Base-by-base conservation (phyloP, 768 basidiomycete species). In the Leccinum obscurum region DNA sequence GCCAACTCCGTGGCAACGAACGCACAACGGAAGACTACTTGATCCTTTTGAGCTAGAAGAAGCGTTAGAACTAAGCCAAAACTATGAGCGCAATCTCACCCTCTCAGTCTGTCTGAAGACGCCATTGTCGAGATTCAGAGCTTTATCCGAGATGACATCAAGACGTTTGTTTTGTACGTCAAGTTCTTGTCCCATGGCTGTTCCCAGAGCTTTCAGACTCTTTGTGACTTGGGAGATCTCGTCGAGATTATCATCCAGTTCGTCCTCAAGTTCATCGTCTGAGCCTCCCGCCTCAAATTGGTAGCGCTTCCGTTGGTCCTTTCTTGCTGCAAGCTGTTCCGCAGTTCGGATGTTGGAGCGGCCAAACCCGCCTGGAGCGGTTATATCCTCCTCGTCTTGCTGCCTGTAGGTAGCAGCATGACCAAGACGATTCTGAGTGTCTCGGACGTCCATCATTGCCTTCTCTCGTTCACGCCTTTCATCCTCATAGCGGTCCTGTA, bases 201-300 rank as follows among this genome's bases (percentile, higher is more conserved):
- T 81, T 6, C 90, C 92, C 20, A 95, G 77, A 3, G 86, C 85
- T 75, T 90, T 92, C 61, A 97, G 80, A 51, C 85, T 80, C 76
- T 87, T 90, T 2, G 91, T 85, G 55, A 89, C 84, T 54, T 86
- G 87, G 37, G 84, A 77, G 60, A 96, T 90, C 74, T 96, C 94
- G 70, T 92, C 87, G 26, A 99, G 77, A 72, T 98, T 98, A 64
- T 83, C 85, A 68, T 98, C 96, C 39, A 99, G 68, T 75, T 98
- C 95, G 66, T 98, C 90, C 77, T 99, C 96, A 1, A 96, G 65
- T 75, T 95, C 94, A 66, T 98, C 95, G 68, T 99, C 96, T 6
- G 90, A 92, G 3, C 83, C 92, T 39, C 85, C 90, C 28, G 86
- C 86, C 66, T 99, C 96, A 68, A 98, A 97, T 75, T 98, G 94